These are phyloP conservation scores for Kluyveromyces dobzhanskii DNA, from an alignment of 805 yeast genomes.

Conservation along the genomic window DNA sequence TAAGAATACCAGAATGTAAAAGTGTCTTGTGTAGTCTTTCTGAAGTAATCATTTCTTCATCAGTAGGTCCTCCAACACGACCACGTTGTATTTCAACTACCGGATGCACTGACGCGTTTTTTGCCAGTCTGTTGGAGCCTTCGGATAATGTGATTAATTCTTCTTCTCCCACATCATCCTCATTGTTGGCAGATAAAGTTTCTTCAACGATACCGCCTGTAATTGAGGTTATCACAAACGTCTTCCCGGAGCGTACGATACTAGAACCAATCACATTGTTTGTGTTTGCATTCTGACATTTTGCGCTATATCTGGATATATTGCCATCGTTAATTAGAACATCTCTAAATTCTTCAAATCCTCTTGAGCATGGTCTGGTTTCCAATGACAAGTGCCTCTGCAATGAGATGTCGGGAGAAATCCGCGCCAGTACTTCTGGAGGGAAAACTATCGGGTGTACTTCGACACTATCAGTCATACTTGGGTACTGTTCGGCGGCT, in stretches of 20 bases:
- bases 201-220: slow-evolving; percentile 60
- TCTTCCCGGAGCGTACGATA: slow-evolving; percentile 60
- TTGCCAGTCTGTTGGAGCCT: slow-evolving; percentile 21
- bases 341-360: slow-evolving; percentile 63
- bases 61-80: slow-evolving; percentile 69
- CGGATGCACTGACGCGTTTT: slow-evolving; percentile 48
- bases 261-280: slow-evolving; percentile 54
- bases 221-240: slow-evolving; percentile 63
- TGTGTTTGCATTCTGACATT: slow-evolving; percentile 17
- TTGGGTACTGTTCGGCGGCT: not conserved
- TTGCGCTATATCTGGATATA: slow-evolving; percentile 31
- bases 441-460: slow-evolving; percentile 53
- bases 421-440: slow-evolving; percentile 72
- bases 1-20: slow-evolving; percentile 46
- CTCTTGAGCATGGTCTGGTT: slow-evolving; percentile 65
- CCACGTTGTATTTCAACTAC: slow-evolving; percentile 73
- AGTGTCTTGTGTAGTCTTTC: slow-evolving; percentile 57
- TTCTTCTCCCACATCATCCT: slow-evolving; percentile 35
- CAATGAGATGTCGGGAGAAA: slow-evolving; percentile 78
- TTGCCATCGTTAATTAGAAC: slow-evolving; percentile 36
- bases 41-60: slow-evolving; percentile 71
- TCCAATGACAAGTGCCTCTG: slow-evolving; percentile 72
- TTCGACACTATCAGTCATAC: slow-evolving; percentile 17
- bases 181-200: slow-evolving; percentile 33
- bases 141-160: slow-evolving; percentile 16